Conservation (phyloP, 805 yeast genomes). For the Saccharomycopsis oosterbeekiorum region DNA sequence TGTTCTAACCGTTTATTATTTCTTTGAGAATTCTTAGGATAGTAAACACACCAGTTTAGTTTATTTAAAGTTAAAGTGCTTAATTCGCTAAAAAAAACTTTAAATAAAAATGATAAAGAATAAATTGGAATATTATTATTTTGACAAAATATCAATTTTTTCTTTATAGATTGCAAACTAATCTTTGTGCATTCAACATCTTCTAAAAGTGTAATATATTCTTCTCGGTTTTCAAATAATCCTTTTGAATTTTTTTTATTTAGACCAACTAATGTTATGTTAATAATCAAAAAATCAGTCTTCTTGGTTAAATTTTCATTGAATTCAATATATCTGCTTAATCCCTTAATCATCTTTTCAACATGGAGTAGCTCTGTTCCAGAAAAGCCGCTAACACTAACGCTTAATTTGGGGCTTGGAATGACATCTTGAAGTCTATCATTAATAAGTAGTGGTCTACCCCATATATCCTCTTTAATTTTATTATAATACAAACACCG, state of each 20-base stretch:
- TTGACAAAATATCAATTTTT: constrained; percentile 49
- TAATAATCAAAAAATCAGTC: constrained; percentile 49
- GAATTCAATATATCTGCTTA: constrained; percentile 39
- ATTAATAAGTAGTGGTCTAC: constrained; percentile 36
- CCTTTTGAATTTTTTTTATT: constrained; percentile 28
- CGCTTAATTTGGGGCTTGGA: constrained; percentile 25
- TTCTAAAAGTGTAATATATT: constrained; percentile 26
- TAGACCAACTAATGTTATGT: constrained; percentile 37
- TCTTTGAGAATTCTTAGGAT: constrained; percentile 27
- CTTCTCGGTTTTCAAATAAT: constrained; percentile 20
- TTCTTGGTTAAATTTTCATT: constrained; percentile 38
- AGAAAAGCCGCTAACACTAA: constrained; percentile 63
- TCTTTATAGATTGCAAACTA: constrained; percentile 36
- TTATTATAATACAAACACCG: constrained; percentile 52
- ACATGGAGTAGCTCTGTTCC: constrained; percentile 70
- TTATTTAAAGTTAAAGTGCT: constrained; percentile 33
- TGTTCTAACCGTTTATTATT: not conserved
- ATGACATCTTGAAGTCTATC: constrained; percentile 14
- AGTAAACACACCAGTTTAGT: constrained; percentile 46
- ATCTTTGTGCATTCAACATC: constrained; percentile 23
- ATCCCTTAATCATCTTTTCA: constrained; percentile 45
- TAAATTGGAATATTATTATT: constrained; percentile 50
- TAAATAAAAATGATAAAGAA: constrained; percentile 46
- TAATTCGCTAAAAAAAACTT: constrained; percentile 28
- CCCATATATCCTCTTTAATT: constrained; percentile 52